These are phyloP conservation scores for Podaxis mareebaensis DNA, from an alignment of 768 basidiomycete species.

Conservation along the genomic window DNA sequence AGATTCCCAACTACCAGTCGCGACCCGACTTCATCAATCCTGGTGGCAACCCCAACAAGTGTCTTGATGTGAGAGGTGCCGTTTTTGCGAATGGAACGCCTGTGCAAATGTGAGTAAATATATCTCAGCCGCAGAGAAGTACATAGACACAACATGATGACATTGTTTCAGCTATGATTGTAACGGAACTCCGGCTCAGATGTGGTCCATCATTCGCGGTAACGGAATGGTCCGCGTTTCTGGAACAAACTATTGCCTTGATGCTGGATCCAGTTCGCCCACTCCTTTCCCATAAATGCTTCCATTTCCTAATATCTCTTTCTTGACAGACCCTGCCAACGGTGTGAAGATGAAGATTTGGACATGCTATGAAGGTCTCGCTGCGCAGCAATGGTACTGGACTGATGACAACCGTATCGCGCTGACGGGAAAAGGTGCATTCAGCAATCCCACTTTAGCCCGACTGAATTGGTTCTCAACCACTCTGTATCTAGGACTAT, in stretches of 20 bases:
- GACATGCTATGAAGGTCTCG: conserved; percentile 22
- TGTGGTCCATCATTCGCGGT: conserved; percentile 21
- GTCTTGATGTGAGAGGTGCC: conserved; percentile 31
- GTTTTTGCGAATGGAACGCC: conserved; percentile 27
- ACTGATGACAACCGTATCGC: conserved; percentile 17
- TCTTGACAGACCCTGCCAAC: conserved; percentile 17
- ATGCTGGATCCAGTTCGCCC: conserved; percentile 19
- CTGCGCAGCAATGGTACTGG: conserved; percentile 24
- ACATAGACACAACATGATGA: background rate
- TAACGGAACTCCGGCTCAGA: conserved; percentile 20
- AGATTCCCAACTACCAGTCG: conserved; percentile 20
- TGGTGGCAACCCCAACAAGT: conserved; percentile 22
- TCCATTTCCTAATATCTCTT: background rate
- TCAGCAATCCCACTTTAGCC: background rate
- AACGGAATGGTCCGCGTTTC: conserved; percentile 19
- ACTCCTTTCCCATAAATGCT: background rate
- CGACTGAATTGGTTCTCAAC: background rate
- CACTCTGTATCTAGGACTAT: conserved; percentile 14
- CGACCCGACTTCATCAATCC: conserved; percentile 23
- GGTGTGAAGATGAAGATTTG: conserved; percentile 27
- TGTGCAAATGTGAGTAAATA: conserved; percentile 28
- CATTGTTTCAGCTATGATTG: conserved; percentile 21
- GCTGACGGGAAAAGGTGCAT: conserved; percentile 15
- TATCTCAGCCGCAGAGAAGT: background rate
- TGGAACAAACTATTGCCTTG: conserved; percentile 21